Conservation (phyloP, 2,329 filamentous ascomycete genomes). For the Talaromyces atroroseus region DNA sequence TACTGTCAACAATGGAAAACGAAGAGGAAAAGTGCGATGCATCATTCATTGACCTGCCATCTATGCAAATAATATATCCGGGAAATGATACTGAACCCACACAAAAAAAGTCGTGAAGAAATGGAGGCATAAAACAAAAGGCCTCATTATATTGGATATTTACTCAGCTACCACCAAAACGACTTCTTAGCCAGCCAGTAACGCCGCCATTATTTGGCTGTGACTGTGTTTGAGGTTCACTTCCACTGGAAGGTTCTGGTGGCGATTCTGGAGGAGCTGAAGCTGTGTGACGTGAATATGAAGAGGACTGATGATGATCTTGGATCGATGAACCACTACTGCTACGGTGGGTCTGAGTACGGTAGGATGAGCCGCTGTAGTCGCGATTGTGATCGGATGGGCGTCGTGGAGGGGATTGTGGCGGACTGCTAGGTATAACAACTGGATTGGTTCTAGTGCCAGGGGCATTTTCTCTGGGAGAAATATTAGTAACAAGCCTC, state of each 20-base stretch:
- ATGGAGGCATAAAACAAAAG: not conserved
- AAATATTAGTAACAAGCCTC: not conserved
- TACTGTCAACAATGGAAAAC: not conserved
- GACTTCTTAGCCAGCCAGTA: conserved; percentile 23
- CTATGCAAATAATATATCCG: conserved; percentile 1
- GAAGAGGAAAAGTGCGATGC: not conserved
- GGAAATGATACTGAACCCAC: not conserved
- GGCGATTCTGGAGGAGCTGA: conserved; percentile 4
- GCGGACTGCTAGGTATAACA: conserved; percentile 13
- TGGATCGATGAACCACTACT: conserved; percentile 1
- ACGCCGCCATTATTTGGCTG: conserved; percentile 8
- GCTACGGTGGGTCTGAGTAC: not conserved
- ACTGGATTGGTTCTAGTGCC: conserved; percentile 13
- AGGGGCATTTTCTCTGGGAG: conserved; percentile 4
- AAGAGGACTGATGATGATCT: not conserved
- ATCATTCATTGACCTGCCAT: not conserved
- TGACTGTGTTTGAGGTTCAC: not conserved
- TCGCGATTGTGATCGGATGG: conserved; percentile 4
- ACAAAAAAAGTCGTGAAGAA: not conserved
- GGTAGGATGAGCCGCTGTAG: not conserved
- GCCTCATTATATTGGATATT: not conserved
- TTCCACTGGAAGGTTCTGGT: not conserved
- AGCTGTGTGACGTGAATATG: not conserved
- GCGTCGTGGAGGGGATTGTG: conserved; percentile 1
- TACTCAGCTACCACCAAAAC: conserved; percentile 20